These are phyloP conservation scores for Cystobasidium ongulense DNA, from an alignment of 768 basidiomycete genomes.

Conservation along the genomic window DNA sequence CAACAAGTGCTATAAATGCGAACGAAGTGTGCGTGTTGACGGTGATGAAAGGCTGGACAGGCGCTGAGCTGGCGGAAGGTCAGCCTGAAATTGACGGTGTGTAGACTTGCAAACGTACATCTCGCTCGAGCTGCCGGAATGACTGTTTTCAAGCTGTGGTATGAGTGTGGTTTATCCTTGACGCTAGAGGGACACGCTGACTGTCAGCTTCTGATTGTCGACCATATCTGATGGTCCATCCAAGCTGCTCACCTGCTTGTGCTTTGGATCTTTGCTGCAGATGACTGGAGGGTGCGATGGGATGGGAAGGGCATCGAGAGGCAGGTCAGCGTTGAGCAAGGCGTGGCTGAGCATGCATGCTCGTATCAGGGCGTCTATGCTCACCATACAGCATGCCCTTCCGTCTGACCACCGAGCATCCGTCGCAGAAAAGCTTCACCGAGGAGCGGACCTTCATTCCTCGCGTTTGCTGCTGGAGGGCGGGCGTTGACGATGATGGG, in stretches of 20 bases:
- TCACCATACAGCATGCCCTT: slow-evolving; percentile 74
- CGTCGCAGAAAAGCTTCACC: slow-evolving; percentile 89
- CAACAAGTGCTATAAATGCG: too few relatives aligned
- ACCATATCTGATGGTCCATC: background rate
- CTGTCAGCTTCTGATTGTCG: background rate
- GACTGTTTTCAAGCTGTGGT: too few relatives aligned
- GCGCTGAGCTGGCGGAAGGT: too few relatives aligned
- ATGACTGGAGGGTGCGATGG: slow-evolving; percentile 49
- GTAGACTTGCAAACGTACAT: too few relatives aligned
- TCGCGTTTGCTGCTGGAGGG: slow-evolving; percentile 31
- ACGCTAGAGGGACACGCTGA: background rate
- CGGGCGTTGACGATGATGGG: background rate
- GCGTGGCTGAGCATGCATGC: background rate
- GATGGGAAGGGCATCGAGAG: background rate
- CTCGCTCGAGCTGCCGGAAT: too few relatives aligned
- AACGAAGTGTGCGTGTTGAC: too few relatives aligned
- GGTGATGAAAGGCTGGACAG: too few relatives aligned
- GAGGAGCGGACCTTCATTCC: slow-evolving; percentile 96
- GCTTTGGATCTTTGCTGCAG: slow-evolving; percentile 88
- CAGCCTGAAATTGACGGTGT: too few relatives aligned
- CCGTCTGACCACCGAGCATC: slow-evolving; percentile 76
- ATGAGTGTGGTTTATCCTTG: background rate
- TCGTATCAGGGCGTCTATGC: background rate
- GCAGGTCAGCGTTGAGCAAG: background rate
- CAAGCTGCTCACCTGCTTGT: slow-evolving; percentile 69